A percentile compares a stretch with the other conserved stretches of the same genome.
Conservation (phyloP, 1,284 basidiomycete genomes). For the Cryptococcus sp. region DNA sequence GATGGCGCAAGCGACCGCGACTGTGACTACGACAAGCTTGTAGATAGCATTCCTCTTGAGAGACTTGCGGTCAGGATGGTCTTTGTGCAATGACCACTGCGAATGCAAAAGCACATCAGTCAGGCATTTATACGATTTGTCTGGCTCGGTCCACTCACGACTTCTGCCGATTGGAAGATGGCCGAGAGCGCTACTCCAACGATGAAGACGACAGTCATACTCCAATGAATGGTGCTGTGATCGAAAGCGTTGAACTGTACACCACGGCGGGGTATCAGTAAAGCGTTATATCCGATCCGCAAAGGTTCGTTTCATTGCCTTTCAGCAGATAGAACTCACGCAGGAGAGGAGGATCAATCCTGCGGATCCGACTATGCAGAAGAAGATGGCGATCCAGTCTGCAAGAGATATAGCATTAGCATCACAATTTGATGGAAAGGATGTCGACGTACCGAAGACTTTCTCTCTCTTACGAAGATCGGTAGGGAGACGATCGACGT, state of each 20-base stretch:
- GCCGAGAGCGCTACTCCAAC: conserved; percentile 56
- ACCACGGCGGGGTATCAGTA: neutral
- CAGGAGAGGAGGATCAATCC: conserved; percentile 54
- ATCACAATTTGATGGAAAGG: neutral
- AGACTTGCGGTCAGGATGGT: conserved; percentile 53
- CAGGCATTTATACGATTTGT: neutral
- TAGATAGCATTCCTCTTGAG: conserved; percentile 54
- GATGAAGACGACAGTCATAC: conserved; percentile 57
- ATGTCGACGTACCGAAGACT: conserved; percentile 36
- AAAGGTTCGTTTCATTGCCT: neutral
- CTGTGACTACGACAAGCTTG: conserved; percentile 54
- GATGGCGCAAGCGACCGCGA: conserved; percentile 55
- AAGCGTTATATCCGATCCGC: neutral
- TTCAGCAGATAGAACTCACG: conserved; percentile 33
- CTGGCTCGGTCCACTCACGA: conserved; percentile 38
- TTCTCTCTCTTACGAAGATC: conserved; percentile 52
- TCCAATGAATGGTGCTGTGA: conserved; percentile 56
- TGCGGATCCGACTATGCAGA: conserved; percentile 51
- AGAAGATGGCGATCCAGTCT: conserved; percentile 55
- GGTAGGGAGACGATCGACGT: conserved; percentile 56
- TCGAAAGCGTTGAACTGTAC: conserved; percentile 52
- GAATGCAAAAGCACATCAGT: conserved; percentile 10
- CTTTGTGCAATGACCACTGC: conserved; percentile 51
- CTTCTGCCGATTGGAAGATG: conserved; percentile 55
- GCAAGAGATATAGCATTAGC: conserved; percentile 9